Conservation (phyloP, 257 asterid genomes). For the Paraleonurus japonicus region DNA sequence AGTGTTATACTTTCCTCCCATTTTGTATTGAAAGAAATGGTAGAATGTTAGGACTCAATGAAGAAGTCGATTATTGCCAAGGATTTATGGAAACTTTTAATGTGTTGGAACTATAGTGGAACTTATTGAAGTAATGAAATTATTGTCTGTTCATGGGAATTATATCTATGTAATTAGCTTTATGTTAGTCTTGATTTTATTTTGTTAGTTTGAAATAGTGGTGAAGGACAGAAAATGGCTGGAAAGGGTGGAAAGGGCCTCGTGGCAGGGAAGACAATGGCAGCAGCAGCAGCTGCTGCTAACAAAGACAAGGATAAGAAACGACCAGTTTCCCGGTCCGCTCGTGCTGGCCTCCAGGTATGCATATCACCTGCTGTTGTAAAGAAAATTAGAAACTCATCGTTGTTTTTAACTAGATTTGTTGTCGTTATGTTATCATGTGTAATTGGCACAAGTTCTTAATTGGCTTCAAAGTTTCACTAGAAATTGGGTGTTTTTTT, state of each 20-base stretch:
- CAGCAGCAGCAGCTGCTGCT: conserved; percentile 72
- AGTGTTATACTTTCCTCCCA: background rate
- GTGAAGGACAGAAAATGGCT: conserved; percentile 51
- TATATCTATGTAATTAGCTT: background rate
- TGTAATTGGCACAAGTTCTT: background rate
- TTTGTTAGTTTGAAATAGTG: background rate
- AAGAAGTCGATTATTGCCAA: background rate
- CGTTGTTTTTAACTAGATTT: background rate
- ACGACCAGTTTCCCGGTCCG: conserved; percentile 75
- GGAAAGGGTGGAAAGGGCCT: conserved; percentile 99
- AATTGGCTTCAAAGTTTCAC: background rate
- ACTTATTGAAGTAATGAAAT: background rate
- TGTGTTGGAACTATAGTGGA: background rate
- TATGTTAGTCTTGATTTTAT: background rate
- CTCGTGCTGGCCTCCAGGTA: conserved; percentile 98
- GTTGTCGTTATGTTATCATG: background rate
- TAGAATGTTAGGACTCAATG: background rate
- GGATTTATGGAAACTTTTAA: background rate
- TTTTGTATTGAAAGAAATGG: background rate
- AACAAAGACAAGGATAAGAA: conserved; percentile 89
- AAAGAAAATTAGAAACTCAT: background rate
- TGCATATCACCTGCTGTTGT: background rate
- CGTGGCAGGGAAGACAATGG: conserved; percentile 91
- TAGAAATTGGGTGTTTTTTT: background rate
- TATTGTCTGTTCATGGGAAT: background rate